Evolutionary conservation across 148 eudicot genomes (phyloP).

Genomic region (Arctostaphylos glauca): DNA sequence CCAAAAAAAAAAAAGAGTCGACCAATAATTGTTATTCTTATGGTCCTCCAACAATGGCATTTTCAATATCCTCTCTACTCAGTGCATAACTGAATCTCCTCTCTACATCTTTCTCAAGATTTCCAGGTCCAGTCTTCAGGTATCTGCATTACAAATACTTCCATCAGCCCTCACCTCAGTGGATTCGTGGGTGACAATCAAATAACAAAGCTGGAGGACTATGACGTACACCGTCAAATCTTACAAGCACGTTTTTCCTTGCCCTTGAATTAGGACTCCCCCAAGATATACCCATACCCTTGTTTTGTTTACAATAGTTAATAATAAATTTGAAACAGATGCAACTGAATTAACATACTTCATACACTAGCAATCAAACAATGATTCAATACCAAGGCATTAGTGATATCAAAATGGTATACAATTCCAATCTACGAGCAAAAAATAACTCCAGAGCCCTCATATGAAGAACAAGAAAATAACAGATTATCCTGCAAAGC

Average conservation of each 20-base stretch:
- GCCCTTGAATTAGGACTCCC: neutral
- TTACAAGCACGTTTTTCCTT: neutral
- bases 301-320: neutral
- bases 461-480: neutral
- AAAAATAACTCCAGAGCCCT: neutral
- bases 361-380: neutral
- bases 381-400: neutral
- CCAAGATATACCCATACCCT: neutral
- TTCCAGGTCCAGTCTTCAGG: conserved; percentile 79
- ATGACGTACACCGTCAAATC: neutral
- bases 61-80: conserved; percentile 94
- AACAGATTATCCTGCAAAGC: neutral
- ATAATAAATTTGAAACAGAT: neutral
- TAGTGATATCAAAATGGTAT: neutral
- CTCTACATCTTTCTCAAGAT: conserved; percentile 87
- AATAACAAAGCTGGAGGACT: neutral
- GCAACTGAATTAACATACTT: neutral
- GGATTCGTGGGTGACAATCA: neutral
- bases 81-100: conserved; percentile 95
- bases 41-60: conserved; percentile 98
- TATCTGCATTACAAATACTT: conserved; percentile 49
- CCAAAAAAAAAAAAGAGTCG: neutral
- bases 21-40: conserved; percentile 19
- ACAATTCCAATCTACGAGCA: neutral
- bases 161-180: neutral